Percentiles rank a stretch among this genome's conserved stretches.
Conservation (phyloP, 805 yeast genomes). For the Candida endomychidarum region DNA sequence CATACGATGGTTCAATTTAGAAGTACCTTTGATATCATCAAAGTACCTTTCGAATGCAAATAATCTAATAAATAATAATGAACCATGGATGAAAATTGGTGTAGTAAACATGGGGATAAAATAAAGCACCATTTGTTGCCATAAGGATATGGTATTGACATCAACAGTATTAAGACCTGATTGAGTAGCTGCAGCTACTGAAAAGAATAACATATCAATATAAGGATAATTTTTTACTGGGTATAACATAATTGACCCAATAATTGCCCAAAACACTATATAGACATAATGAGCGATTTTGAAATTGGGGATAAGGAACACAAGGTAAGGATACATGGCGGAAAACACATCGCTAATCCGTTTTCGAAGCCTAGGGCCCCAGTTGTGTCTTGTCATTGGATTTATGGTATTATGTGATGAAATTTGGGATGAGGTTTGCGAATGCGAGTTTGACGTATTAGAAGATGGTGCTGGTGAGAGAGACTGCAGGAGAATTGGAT, state of each 20-base stretch:
- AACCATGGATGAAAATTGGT: constrained; percentile 85
- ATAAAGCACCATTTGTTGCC: constrained; percentile 79
- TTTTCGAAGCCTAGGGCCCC: constrained; percentile 6
- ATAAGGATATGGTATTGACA: constrained; percentile 58
- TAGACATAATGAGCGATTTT: constrained; percentile 73
- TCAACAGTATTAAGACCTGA: constrained; percentile 88
- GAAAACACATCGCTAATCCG: constrained; percentile 3
- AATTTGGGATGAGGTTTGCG: constrained; percentile 1
- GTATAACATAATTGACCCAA: constrained; percentile 74
- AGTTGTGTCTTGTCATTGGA: constrained; percentile 4
- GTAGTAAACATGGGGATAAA: constrained; percentile 66
- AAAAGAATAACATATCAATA: constrained; percentile 76
- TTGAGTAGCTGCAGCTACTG: constrained; percentile 80
- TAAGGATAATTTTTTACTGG: constrained; percentile 68
- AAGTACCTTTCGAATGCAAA: constrained; percentile 89
- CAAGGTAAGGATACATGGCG: constrained; percentile 32
- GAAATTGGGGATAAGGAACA: constrained; percentile 50
- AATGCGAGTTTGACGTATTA: no score
- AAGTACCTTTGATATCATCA: constrained; percentile 72
- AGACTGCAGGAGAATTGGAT: no score
- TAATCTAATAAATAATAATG: constrained; percentile 71
- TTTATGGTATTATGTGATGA: neutral
- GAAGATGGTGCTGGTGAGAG: no score
- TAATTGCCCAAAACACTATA: constrained; percentile 54
- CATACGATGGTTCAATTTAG: constrained; percentile 79